Evolutionary conservation across 164 flowering plant species (phyloP).

Genomic region (Umbellularia californica): DNA sequence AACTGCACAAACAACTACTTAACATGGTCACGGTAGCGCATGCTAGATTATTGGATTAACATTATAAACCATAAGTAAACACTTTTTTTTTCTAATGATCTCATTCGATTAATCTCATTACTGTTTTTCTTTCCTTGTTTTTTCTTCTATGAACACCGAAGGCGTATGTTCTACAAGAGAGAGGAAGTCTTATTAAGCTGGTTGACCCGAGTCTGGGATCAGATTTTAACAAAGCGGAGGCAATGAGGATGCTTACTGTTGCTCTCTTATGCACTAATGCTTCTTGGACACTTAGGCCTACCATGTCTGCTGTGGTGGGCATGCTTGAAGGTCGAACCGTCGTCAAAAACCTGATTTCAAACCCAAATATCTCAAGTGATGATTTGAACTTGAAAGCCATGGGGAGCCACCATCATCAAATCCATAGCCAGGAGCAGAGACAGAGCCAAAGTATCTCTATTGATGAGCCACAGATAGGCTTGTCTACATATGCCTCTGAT

Average conservation of each 20-base stretch:
- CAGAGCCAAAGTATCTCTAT: slow-evolving; percentile 2
- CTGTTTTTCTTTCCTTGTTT: background rate
- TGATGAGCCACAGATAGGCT: slow-evolving; percentile 19
- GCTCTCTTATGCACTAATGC: slow-evolving; percentile 30
- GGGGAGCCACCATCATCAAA: background rate
- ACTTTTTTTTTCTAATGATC: no score
- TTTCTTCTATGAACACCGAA: background rate
- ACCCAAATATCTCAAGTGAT: slow-evolving; percentile 8
- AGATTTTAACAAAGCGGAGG: slow-evolving; percentile 22
- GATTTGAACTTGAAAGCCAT: slow-evolving; percentile 14
- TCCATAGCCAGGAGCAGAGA: background rate
- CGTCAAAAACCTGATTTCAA: slow-evolving; percentile 7
- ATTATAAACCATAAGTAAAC: no score
- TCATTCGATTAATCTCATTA: no score
- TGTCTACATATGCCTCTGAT: slow-evolving; percentile 16
- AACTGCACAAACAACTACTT: no score
- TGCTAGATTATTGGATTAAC: no score
- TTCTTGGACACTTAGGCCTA: slow-evolving; percentile 27
- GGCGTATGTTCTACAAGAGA: slow-evolving; percentile 24
- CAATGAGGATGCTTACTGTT: slow-evolving; percentile 17
- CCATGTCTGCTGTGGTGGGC: slow-evolving; percentile 28
- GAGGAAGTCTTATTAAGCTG: slow-evolving; percentile 23
- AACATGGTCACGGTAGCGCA: no score
- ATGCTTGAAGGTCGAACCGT: slow-evolving; percentile 26
- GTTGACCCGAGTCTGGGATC: slow-evolving; percentile 26